Base-by-base conservation (phyloP, 2,329 filamentous ascomycete species). In the Hypoxylon sp. region DNA sequence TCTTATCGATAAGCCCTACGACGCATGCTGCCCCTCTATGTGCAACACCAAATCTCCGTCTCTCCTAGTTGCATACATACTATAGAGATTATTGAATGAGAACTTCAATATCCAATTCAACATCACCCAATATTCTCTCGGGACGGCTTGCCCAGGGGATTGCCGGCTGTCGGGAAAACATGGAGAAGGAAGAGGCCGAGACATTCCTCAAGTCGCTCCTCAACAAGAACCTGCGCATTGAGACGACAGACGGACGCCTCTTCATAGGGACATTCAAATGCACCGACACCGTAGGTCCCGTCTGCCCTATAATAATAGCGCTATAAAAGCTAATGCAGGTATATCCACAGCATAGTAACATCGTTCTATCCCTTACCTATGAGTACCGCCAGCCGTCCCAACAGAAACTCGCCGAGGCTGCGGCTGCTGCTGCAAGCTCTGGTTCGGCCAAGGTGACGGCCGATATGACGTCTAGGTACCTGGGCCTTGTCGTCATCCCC, bases 231-330 rank as follows among this genome's bases (percentile, higher is more conserved):
- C 82, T 98, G 34, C 90, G 94, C 63, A 83, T 98, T 60, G 88
- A 92, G 74, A 93, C 91, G 13, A 92, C 89, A 3, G 95, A 98
- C 78, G 89, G 88, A 14, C 92, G 96, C 66, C 90, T 97, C 79
- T 99, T 98, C 79, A 89, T 94, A 60, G 96, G 96, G 19, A 86
- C 90, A 70, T 92, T 99, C 82, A 98, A 97, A 81, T 99, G 96
- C 83, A 98, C 94, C 30, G 96, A 99, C 83, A 89, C 91, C 65
- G 94, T 97, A 82, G 55, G 87, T 84, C 49, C 5, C 32, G 87
- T 84, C 49, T 7, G 34, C 5, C 10, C 14, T 51, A 32, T 19
- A 21, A 2, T 32, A 32, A 36, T n/a, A 19, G 6, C 6, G 23
- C 10, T 7, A 56, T 52, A 23, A 41, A n/a, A 3, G 32, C 52